Base-by-base conservation (phyloP, 2,329 filamentous ascomycete genomes). In the Cyphellophora attinorum region DNA sequence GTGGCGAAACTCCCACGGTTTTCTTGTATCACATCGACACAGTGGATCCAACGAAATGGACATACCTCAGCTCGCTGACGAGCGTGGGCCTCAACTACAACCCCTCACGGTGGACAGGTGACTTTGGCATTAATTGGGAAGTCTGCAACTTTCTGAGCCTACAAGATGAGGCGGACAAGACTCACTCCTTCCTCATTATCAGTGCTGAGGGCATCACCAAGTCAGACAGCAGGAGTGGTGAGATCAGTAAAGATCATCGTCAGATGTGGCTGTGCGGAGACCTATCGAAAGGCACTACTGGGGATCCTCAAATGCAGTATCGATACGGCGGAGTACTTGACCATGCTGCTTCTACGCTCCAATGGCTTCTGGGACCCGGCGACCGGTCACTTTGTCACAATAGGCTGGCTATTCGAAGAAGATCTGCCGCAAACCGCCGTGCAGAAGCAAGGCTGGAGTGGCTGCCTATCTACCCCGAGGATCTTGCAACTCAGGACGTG, bases 91-190 rank as follows among this genome's bases (percentile, higher is more conserved):
- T 59, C 6, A 62, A 62, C 15, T 54, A 57, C 17, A 50, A 50
- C 5, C 49, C 58, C 0, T 62, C 63, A 0, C 51, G 54, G 30
- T 72, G 68, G 67, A 62, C 59, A 0, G 64, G 67, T 3, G 65
- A 71, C 29, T 54, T 68, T 8, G 68, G 68, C 0, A 53, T 61
- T 6, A 72, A 72, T 33, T 70, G 67, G 65, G 67, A 72, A 41
- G 64, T 64, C 6, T 60, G 57, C 14, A 70, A 67, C 42, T 59
- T 70, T 29, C 50, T 64, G 42, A 63, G 60, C 0, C 50, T 70
- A 11, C 44, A 37, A 1, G 56, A 63, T 11, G 45, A 52, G 2
- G 37, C 27, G 4, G 47, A 54, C 6, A 44, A 45, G 3, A 39
- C n/a, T n/a, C n/a, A n/a, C n/a, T n/a, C n/a, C n/a, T 65, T 70